Evolutionary conservation across 2,329 filamentous ascomycete species (phyloP).

Genomic region (Uncinocarpus reesii): DNA sequence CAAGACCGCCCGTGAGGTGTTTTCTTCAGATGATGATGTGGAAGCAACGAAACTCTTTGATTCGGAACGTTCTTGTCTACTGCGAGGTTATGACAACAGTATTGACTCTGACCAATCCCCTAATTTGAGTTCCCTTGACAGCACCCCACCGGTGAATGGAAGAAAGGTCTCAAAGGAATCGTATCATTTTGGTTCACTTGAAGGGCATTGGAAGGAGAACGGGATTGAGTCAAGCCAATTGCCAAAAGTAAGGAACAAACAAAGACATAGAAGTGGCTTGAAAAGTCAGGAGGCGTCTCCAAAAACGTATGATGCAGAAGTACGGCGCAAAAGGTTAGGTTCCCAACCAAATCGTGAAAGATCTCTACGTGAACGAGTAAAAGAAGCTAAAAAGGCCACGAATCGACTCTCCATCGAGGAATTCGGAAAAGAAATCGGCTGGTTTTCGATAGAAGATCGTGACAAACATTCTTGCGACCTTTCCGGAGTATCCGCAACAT

Average conservation of each 20-base stretch:
- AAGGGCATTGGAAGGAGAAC: slow-evolving; percentile 2
- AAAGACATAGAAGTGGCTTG: slow-evolving; percentile 8
- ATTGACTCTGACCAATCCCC: background rate
- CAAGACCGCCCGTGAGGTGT: slow-evolving; percentile 57
- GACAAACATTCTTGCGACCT: slow-evolving; percentile 32
- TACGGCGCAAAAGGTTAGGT: background rate
- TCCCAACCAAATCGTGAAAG: background rate
- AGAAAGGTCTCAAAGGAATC: background rate
- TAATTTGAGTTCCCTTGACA: background rate
- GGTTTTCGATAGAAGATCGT: slow-evolving; percentile 33
- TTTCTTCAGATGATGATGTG: slow-evolving; percentile 52
- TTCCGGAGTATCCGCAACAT: slow-evolving; percentile 44
- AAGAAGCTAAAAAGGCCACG: background rate
- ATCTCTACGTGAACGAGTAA: slow-evolving; percentile 5
- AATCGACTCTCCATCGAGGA: slow-evolving; percentile 36
- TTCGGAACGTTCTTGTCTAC: slow-evolving; percentile 17
- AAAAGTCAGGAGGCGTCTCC: background rate
- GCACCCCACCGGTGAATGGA: background rate
- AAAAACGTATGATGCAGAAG: background rate
- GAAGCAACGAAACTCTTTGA: slow-evolving; percentile 22
- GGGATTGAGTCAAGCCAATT: background rate
- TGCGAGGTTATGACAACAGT: slow-evolving; percentile 3
- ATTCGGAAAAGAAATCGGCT: slow-evolving; percentile 42
- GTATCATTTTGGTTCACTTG: background rate
- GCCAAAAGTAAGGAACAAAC: slow-evolving; percentile 1